Evolutionary conservation across 2,329 filamentous ascomycete species (phyloP), one percentile per base, ranked within the genome.

Genomic region (Metarhizium robertsii): DNA sequence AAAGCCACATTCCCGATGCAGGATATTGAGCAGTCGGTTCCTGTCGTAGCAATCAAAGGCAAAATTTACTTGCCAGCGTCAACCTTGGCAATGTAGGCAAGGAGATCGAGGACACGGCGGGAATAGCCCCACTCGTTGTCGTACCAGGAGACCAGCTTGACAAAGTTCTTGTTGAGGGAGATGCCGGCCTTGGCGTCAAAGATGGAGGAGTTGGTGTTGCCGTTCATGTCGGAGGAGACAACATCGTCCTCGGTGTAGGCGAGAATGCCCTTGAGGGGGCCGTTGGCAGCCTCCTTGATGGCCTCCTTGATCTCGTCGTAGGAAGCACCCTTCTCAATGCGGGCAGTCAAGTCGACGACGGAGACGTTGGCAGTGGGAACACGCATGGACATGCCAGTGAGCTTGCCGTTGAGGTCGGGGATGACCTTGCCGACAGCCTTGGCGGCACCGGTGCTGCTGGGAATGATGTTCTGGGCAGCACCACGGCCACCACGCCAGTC

Each of bases 371-470:
- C 78, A 66, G 94, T 97, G 66, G 94, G 94, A 58, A 99, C 92
- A 88, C 94, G 94, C 88, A 99, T 94, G 70, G 94, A 84, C 94
- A 99, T 97, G 80, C 94, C 94, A 65, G 94, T 99, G 65, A 97
- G 90, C 87, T 99, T 99, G 85, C 94, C 94, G 80, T 97, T 97
- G 66, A 99, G 86, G 67, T 84, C 79, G 67, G 94, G 94, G 71
- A 97, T 97, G 81, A 97, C 94, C 88, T 99, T 99, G 80, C 94
- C 94, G 79, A 99, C 94, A 73, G 94, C 94, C 90, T 99, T 99
- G 75, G 94, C 94, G 76, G 94, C 94, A 86, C 94, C 94, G 64
- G 94, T 99, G 85, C 90, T 95, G 82, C 86, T 90, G 77, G 94
- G 94, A 72, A 99, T 97, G 84, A 97, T 97, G 88, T 99, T 97